These are phyloP conservation scores for Umbilicus rupestris DNA, from an alignment of 164 flowering plant genomes.

Conservation along the genomic window DNA sequence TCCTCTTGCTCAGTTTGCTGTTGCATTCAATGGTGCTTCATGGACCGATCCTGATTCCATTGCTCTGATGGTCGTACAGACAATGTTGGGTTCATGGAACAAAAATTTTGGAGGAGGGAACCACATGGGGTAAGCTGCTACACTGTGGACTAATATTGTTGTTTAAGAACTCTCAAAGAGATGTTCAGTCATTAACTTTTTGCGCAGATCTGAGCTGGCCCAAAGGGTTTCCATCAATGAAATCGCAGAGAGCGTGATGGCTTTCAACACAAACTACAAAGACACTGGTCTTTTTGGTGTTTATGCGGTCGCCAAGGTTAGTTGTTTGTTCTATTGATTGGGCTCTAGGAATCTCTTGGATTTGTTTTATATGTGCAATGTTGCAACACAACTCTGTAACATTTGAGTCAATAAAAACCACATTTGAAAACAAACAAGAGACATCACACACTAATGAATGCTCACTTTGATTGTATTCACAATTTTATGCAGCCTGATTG, in stretches of 20 bases:
- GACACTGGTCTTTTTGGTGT: conserved; percentile 75
- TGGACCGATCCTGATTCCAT: conserved; percentile 99
- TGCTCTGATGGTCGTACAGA: conserved; percentile 94
- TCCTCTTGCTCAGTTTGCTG: conserved; percentile 91
- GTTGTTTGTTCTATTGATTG: not conserved
- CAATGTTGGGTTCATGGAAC: conserved; percentile 92
- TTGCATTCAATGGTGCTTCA: conserved; percentile 91
- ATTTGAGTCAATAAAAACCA: too few species aligned
- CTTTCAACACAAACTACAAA: conserved; percentile 48
- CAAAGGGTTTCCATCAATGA: conserved; percentile 87
- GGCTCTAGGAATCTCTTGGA: not conserved
- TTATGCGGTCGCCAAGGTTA: conserved; percentile 92
- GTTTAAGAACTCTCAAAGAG: not conserved
- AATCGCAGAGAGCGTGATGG: conserved; percentile 60
- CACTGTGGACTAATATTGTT: not conserved
- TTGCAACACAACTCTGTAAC: too few species aligned
- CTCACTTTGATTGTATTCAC: not conserved
- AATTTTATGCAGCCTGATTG: conserved; percentile 61
- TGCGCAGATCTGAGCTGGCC: conserved; percentile 71
- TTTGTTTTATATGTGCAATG: not conserved
- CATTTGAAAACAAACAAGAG: not conserved
- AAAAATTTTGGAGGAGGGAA: conserved; percentile 77
- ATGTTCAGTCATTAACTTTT: conserved; percentile 10
- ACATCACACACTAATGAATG: not conserved
- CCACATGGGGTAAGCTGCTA: conserved; percentile 67